A percentile compares a stretch with the other conserved stretches of the same genome.
Conservation (phyloP, 352 stramenopile genomes). For the Phytophthora rubi region DNA sequence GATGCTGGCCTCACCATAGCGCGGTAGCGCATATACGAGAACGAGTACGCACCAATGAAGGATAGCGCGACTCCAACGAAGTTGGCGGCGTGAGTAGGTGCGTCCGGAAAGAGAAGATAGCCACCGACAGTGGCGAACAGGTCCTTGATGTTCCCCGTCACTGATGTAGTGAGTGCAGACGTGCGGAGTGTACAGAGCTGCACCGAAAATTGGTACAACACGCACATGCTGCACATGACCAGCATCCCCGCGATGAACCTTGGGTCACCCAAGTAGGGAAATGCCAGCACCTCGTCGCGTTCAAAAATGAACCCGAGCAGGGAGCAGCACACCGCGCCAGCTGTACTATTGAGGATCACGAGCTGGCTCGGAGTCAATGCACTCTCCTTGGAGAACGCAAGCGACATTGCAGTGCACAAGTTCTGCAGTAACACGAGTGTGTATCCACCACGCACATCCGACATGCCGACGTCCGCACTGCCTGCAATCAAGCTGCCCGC, state of each 20-base stretch:
- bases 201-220: conserved; percentile 80
- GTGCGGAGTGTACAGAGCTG: conserved; percentile 73
- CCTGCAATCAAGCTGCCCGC: conserved; percentile 64
- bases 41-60: conserved; percentile 72
- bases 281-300: conserved; percentile 42
- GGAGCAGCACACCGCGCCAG: conserved; percentile 52
- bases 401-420: conserved; percentile 62
- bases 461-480: conserved; percentile 51
- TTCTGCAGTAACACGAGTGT: conserved; percentile 73
- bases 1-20: conserved; percentile 33
- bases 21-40: conserved; percentile 76
- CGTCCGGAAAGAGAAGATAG: conserved; percentile 69
- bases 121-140: conserved; percentile 63
- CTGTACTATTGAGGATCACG: conserved; percentile 62
- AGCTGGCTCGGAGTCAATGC: conserved; percentile 54
- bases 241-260: conserved; percentile 42
- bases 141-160: conserved; percentile 84
- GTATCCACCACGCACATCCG: conserved; percentile 52
- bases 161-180: conserved; percentile 73
- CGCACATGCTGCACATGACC: conserved; percentile 71
- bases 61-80: conserved; percentile 65
- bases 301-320: conserved; percentile 53
- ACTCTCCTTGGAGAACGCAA: conserved; percentile 76
- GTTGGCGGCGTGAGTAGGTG: conserved; percentile 48
- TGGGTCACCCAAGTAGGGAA: conserved; percentile 34